These are phyloP conservation scores for Cladosporium sp. DNA, from an alignment of 2,329 filamentous ascomycete species.

Conservation along the genomic window DNA sequence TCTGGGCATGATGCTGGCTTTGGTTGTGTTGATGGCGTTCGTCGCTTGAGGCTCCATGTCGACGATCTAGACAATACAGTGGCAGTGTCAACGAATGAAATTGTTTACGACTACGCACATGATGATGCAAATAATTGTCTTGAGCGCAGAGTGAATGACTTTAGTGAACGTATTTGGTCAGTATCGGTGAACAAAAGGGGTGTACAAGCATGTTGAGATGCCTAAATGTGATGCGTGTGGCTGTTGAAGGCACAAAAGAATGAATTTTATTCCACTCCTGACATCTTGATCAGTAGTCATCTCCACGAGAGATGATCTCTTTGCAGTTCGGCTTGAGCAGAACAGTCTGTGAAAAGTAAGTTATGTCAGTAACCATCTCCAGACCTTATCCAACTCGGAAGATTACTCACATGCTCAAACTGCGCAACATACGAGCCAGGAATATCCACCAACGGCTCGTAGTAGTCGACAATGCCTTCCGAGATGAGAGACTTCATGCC, in stretches of 20 bases:
- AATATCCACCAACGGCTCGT: constrained; percentile 83
- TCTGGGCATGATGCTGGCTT: neutral
- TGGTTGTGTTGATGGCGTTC: neutral
- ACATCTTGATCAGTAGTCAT: constrained; percentile 30
- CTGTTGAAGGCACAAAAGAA: neutral
- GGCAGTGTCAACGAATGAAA: too few species aligned
- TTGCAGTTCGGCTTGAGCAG: constrained; percentile 37
- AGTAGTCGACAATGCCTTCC: constrained; percentile 81
- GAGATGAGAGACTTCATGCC: constrained; percentile 84
- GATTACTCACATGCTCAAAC: constrained; percentile 79
- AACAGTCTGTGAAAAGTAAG: constrained; percentile 38
- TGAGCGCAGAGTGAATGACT: too few species aligned
- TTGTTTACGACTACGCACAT: too few species aligned
- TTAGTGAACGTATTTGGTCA: neutral
- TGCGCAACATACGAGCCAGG: constrained; percentile 95
- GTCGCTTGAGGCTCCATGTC: neutral
- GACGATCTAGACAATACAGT: too few species aligned
- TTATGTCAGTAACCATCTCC: neutral
- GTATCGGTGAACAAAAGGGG: neutral
- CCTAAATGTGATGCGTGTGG: neutral
- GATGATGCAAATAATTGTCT: neutral
- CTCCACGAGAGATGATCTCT: constrained; percentile 39
- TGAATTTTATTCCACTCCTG: neutral
- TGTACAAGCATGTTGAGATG: neutral
- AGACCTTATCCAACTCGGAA: neutral